These are phyloP conservation scores for Rachicladosporium sp. DNA, from an alignment of 2,329 filamentous ascomycete species.

Conservation along the genomic window DNA sequence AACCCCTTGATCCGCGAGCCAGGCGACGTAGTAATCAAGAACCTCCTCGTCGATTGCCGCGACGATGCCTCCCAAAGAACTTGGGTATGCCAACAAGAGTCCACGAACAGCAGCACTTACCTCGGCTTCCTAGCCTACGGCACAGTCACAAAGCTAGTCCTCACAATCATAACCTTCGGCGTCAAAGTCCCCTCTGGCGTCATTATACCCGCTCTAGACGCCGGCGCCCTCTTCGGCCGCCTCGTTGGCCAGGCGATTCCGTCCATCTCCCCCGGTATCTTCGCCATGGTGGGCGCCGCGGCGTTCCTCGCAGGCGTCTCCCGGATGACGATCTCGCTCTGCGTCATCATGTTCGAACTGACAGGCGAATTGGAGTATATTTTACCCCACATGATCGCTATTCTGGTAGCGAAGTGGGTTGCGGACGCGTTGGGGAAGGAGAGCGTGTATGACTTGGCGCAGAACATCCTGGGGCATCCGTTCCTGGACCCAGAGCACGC, in stretches of 20 bases:
- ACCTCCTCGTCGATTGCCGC: conserved; percentile 44
- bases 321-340: conserved; percentile 46
- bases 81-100: conserved; percentile 43
- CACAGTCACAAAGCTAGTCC: conserved; percentile 41
- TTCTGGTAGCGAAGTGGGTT: conserved; percentile 47
- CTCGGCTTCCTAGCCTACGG: conserved; percentile 42
- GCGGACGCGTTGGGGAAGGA: conserved; percentile 42
- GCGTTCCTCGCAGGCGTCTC: conserved; percentile 48
- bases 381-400: conserved; percentile 47
- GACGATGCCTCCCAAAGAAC: conserved; percentile 21
- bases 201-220: conserved; percentile 48
- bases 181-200: conserved; percentile 49
- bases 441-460: conserved; percentile 48
- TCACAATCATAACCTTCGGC: conserved; percentile 48
- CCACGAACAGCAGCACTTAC: conserved; percentile 29
- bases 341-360: conserved; percentile 51
- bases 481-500: conserved; percentile 44
- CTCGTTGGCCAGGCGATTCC: conserved; percentile 36
- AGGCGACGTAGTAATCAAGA: conserved; percentile 45
- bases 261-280: conserved; percentile 44
- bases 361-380: conserved; percentile 48
- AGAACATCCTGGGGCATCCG: conserved; percentile 45
- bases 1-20: conserved; percentile 44
- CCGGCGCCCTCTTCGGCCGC: conserved; percentile 46
- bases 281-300: conserved; percentile 48